Base-by-base conservation (phyloP, 2,329 filamentous ascomycete genomes). In the Aspergillus sp. region DNA sequence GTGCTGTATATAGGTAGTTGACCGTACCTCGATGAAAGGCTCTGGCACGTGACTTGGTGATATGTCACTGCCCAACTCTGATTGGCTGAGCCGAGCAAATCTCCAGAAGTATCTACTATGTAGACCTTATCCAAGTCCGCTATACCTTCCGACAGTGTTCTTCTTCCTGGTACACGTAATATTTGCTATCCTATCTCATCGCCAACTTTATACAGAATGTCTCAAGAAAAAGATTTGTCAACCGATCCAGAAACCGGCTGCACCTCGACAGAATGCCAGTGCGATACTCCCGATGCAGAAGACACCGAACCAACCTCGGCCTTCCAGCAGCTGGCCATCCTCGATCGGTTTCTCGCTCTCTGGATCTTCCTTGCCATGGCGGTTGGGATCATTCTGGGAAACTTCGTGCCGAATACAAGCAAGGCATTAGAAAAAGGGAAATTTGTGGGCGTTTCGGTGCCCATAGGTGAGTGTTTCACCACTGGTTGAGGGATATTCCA, bases 361-460 rank as follows among this genome's bases (percentile, higher is more conserved):
- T 90, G 90, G 90, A 92, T 94, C 61, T 79, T 94, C 26, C 82
- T 94, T 0, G 89, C 90, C 49, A 94, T 94, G 87, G 80, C 83
- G 0, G 74, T 91, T 6, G 90, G 90, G 7, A 87, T 94, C 49
- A 76, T 92, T 1, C 75, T 94, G 0, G 90, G 89, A 9, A 92
- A 92, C 72, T 90, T 92, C 61, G 88, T 90, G 0, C 82, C 85
- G 0, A 78, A 79, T 20, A 85, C 84, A 0, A 85, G 83, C 0
- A 80, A 80, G 0, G 83, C 85, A 0, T 73, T 94, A 22, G 83
- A 92, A 60, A 84, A 82, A 66, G 90, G 90, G 7, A 84, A 85
- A 47, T 92, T 94, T 67, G 88, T 90, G 0, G 86, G 85, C 0
- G 86, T 90, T 1, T 88, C 85, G 1, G 77, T 89, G 24, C 88